These are phyloP conservation scores for Candida arabinofermentans DNA, from an alignment of 805 yeast species.

Conservation along the genomic window DNA sequence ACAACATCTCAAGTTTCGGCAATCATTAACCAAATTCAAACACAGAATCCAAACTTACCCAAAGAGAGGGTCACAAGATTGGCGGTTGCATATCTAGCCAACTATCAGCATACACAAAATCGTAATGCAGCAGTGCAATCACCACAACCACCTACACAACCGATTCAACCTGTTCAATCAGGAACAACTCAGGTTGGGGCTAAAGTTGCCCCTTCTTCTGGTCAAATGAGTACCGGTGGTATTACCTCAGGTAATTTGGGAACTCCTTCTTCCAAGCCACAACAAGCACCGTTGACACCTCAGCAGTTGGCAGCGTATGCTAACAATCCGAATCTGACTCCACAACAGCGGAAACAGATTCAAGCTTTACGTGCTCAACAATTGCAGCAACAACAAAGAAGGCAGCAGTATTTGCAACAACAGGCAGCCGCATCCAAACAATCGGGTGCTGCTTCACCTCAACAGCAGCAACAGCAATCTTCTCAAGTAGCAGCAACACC, in stretches of 20 bases:
- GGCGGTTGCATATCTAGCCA: conserved; percentile 62
- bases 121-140: conserved; percentile 26
- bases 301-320: conserved; percentile 26
- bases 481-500: conserved; percentile 2
- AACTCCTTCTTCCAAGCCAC: conserved; percentile 7
- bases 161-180: too few species aligned
- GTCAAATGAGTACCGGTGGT: too few species aligned
- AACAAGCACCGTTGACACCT: conserved; percentile 13
- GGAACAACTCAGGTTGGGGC: too few species aligned
- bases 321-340: conserved; percentile 36
- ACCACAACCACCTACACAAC: conserved; percentile 6
- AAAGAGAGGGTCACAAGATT: conserved; percentile 63
- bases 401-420: conserved; percentile 21
- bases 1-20: conserved; percentile 65
- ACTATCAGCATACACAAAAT: conserved; percentile 48
- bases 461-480: conserved; percentile 13
- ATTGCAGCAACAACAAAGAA: conserved; percentile 21
- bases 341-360: conserved; percentile 43
- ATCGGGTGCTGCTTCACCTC: conserved; percentile 7
- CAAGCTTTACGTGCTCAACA: conserved; percentile 37
- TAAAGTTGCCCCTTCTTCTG: too few species aligned
- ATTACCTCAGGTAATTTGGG: conserved; percentile 15
- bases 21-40: conserved; percentile 57
- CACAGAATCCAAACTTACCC: conserved; percentile 58
- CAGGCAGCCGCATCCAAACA: conserved; percentile 22